Conservation (phyloP, 192 early-diverging fungal genomes). For the Pilobolus umbonatus region DNA sequence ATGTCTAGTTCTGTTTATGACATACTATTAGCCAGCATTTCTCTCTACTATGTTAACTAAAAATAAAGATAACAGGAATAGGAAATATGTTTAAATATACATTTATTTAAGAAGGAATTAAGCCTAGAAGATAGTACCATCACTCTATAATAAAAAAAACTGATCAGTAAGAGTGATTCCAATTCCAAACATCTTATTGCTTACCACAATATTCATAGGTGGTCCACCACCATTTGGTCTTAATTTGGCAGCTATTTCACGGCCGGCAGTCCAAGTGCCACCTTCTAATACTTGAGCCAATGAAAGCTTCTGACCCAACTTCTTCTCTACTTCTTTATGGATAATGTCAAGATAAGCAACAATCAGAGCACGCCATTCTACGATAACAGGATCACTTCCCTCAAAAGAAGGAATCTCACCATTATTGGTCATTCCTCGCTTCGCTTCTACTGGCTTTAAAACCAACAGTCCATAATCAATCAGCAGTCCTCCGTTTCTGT, state of each 20-base stretch:
- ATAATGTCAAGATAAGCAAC: slow-evolving; percentile 76
- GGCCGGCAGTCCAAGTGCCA: slow-evolving; percentile 92
- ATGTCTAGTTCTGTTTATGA: no score
- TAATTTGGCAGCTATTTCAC: slow-evolving; percentile 76
- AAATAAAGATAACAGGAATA: no score
- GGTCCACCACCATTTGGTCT: slow-evolving; percentile 77
- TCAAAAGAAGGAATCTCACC: slow-evolving; percentile 65
- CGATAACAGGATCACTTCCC: slow-evolving; percentile 73
- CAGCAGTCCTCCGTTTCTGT: slow-evolving; percentile 87
- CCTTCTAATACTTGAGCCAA: slow-evolving; percentile 87
- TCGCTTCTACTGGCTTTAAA: slow-evolving; percentile 41
- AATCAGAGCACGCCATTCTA: slow-evolving; percentile 93
- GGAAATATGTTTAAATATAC: slow-evolving; percentile 8
- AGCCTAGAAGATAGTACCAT: slow-evolving; percentile 31
- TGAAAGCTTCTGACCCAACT: slow-evolving; percentile 52
- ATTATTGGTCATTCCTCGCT: slow-evolving; percentile 41
- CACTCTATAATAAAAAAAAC: slow-evolving; percentile 18
- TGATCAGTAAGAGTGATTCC: neutral
- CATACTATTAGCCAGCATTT: no score
- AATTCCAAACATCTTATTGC: neutral
- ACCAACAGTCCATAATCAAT: slow-evolving; percentile 77
- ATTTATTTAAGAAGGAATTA: slow-evolving; percentile 17
- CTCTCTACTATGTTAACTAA: no score
- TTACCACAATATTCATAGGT: slow-evolving; percentile 75
- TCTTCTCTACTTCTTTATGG: slow-evolving; percentile 46